phyloP scores from a whole-genome alignment of 2,329 filamentous ascomycete genomes.

The Fusarium buharicum region DNA sequence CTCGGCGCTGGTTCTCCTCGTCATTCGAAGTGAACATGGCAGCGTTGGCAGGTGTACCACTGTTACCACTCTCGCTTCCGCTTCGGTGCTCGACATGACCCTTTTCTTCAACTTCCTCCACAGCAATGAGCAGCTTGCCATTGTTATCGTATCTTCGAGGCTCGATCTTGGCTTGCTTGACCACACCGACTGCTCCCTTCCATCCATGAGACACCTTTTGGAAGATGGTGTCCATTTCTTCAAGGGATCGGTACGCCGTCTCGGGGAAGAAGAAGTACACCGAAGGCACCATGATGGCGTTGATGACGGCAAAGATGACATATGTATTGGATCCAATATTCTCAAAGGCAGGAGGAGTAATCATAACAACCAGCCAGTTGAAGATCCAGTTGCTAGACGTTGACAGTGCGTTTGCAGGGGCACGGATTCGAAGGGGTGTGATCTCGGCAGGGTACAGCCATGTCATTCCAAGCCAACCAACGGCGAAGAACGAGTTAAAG shows the following conservation, averaged over 20 bases:
- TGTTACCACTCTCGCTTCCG: constrained; percentile 44
- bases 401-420: constrained; percentile 67
- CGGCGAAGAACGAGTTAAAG: constrained; percentile 67
- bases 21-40: constrained; percentile 48
- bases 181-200: constrained; percentile 50
- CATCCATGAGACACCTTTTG: constrained; percentile 61
- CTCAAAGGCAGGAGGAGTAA: constrained; percentile 68
- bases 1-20: constrained; percentile 49
- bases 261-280: constrained; percentile 73
- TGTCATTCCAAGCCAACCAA: constrained; percentile 67
- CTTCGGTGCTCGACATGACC: constrained; percentile 44
- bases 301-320: constrained; percentile 74
- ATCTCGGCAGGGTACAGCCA: constrained; percentile 76
- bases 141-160: constrained; percentile 68
- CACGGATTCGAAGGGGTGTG: constrained; percentile 73
- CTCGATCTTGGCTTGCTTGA: constrained; percentile 56
- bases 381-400: constrained; percentile 70
- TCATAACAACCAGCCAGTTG: constrained; percentile 72
- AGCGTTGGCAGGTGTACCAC: constrained; percentile 30
- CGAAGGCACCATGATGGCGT: constrained; percentile 66
- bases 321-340: constrained; percentile 70
- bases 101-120: constrained; percentile 56
- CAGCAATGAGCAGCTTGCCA: constrained; percentile 64
- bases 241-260: constrained; percentile 70
- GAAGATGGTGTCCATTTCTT: constrained; percentile 75